Conservation (phyloP, 2,329 filamentous ascomycete genomes). For the Fusarium protoensiforme region DNA sequence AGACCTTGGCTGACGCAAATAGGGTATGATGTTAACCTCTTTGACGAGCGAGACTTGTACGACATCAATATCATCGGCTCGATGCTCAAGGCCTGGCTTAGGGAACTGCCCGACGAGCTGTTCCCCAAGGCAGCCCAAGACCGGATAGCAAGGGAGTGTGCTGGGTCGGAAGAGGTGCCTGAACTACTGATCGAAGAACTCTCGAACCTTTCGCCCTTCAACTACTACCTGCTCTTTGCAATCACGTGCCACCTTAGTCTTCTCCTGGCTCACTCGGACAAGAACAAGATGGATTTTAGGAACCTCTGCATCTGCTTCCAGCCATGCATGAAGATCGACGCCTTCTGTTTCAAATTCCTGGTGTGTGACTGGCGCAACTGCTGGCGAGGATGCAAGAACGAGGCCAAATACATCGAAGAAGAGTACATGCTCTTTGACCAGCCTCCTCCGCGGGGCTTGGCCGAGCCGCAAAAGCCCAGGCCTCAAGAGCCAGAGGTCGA, state of each 20-base stretch:
- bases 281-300: conserved; percentile 98
- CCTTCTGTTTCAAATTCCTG: conserved; percentile 93
- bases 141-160: conserved; percentile 81
- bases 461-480: conserved; percentile 48
- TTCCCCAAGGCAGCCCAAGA: conserved; percentile 88
- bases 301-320: conserved; percentile 98
- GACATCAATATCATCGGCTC: conserved; percentile 97
- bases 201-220: conserved; percentile 93
- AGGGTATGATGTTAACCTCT: conserved; percentile 91
- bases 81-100: conserved; percentile 95
- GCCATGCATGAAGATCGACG: conserved; percentile 95
- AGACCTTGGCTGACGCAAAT: conserved; percentile 11
- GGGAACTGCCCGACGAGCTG: conserved; percentile 92
- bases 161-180: conserved; percentile 81
- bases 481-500: conserved; percentile 36
- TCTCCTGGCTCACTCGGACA: conserved; percentile 88
- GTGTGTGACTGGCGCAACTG: conserved; percentile 96
- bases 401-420: conserved; percentile 80
- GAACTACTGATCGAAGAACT: conserved; percentile 90
- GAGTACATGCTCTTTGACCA: conserved; percentile 72
- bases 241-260: conserved; percentile 96
- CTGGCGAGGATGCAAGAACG: conserved; percentile 95
- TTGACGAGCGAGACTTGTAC: conserved; percentile 87
- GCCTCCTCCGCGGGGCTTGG: conserved; percentile 63
- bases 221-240: conserved; percentile 97